Conservation (phyloP, 73 alveolate genomes). For the Strombidium stylifer region DNA sequence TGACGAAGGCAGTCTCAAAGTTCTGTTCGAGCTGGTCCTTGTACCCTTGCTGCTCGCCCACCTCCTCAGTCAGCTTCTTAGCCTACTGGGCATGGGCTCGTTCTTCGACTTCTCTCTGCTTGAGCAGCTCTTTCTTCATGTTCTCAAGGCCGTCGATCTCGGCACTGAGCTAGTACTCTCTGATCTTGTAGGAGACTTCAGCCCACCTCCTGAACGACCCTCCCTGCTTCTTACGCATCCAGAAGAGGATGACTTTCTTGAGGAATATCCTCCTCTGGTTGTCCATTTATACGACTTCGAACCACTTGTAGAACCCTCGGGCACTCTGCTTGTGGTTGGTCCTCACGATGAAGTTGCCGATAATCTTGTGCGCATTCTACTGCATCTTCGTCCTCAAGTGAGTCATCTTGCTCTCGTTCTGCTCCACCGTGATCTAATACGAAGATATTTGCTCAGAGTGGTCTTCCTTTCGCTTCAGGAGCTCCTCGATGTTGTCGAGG, state of each 20-base stretch:
- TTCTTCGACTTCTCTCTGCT: slow-evolving; percentile 20
- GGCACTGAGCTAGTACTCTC: slow-evolving; percentile 26
- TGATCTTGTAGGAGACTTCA: background rate
- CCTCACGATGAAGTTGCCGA: slow-evolving; percentile 44
- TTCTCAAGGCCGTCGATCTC: slow-evolving; percentile 13
- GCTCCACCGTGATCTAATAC: slow-evolving; percentile 17
- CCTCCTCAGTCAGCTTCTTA: background rate
- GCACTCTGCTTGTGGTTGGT: slow-evolving; percentile 11
- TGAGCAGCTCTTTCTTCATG: slow-evolving; percentile 1
- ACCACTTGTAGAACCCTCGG: slow-evolving; percentile 56
- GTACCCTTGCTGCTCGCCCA: slow-evolving; percentile 1
- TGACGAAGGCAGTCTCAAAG: slow-evolving; percentile 39
- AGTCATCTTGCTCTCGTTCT: slow-evolving; percentile 19
- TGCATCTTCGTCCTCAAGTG: slow-evolving; percentile 30
- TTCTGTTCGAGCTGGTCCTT: slow-evolving; percentile 12
- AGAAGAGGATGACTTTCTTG: slow-evolving; percentile 4
- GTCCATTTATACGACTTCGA: background rate
- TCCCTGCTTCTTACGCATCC: slow-evolving; percentile 26
- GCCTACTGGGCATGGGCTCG: slow-evolving; percentile 3
- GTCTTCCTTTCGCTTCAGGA: slow-evolving; percentile 28
- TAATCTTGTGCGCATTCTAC: slow-evolving; percentile 27
- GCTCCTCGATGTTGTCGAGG: slow-evolving; percentile 8
- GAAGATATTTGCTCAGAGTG: slow-evolving; percentile 23
- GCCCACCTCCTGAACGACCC: slow-evolving; percentile 49
- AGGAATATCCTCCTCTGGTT: slow-evolving; percentile 12